Evolutionary conservation across 305 asterid genomes (phyloP), one percentile per base, ranked within the genome.

Genomic region (Nicotiana rustica): DNA sequence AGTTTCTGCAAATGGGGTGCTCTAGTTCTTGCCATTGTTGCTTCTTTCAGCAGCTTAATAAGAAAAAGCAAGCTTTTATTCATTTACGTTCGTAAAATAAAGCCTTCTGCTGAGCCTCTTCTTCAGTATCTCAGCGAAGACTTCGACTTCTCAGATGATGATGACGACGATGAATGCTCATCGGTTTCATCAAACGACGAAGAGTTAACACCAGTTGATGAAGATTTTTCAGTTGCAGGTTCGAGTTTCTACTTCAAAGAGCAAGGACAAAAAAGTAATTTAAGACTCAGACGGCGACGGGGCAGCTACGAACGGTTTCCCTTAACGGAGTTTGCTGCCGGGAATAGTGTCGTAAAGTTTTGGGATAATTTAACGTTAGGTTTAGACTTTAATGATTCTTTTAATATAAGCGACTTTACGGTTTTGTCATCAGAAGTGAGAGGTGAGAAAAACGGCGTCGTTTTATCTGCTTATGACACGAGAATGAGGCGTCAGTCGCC

Each of bases 1-100:
- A 86, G 87, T 41, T 90, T 92, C 82, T 94, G 97, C 96, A 94
- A 92, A 86, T 96, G 95, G 94, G 94, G 97, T 6, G 99, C 99
- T 14, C 49, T 96, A 10, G 82, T 94, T 85, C 85, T 96, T 2
- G 95, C 97, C 0, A 67, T 96, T 36, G 79, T 90, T 1, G 97
- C 97, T 0, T 87, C 97, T 10, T 91, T 94, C 79, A 86, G 92
- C 86, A 84, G 97, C 82, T n/a, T 92, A 82, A 69, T 94, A 60
- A 89, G 52, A 75, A 85, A 91, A 78, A 76, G 90, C 38, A 94
- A 92, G 85, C 90, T 92, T 3, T 57, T 90, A 35, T 78, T 92
- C 77, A 82, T 94, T 41, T 90, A 82, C 4, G 84, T 93, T 5
- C 94, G 87, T 8, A 65, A 86, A 1, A 85, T 89, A 1, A 89